Base-by-base conservation (phyloP, 371 early-diverging fungal species). In the Actinomortierella wolfii region DNA sequence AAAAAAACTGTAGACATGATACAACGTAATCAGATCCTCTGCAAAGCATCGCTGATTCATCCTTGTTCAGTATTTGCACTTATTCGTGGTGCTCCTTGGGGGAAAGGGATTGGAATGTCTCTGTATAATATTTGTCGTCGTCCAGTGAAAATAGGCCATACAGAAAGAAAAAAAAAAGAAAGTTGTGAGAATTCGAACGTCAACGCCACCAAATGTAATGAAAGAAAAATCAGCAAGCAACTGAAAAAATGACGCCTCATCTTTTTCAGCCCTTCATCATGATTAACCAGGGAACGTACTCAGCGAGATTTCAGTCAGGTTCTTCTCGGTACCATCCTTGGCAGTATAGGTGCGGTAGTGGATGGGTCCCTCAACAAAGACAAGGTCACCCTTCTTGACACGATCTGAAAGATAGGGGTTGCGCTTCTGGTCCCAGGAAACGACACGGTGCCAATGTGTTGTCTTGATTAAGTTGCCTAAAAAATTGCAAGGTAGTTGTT, bases 391-490 rank as follows among this genome's bases (percentile, higher is more conserved):
- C 60, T 83, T 84, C 67, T 82, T 82, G 39, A 86, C 70, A 28
- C 78, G 76, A 8, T 71, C 76, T 2, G 75, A 54, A 40, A 83
- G 69, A 76, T 76, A 82, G 1, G 78, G 63, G 70, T 76, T 76
- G 54, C 34, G 62, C 42, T 69, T 68, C 34, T 76, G 57, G 42
- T 78, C 68, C 84, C 84, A 86, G 5, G 78, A 78, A 17, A 71
- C 62, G 60, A 86, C 65, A 41, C 83, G 83, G 59, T 86, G 86
- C 86, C 86, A 86, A 62, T 86, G 86, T 15, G 86, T 86, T 23
- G 78, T 79, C 67, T 83, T 82, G 58, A 86, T 67, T 54, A 82
- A 54, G 61, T 83, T 81, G 44, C 83, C 86, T 86, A 68, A 43
- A 21, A 23, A 8, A 29, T 28, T 46, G 24, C 18, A 55, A 48